These are phyloP conservation scores for Earliella scabrosa DNA, from an alignment of 1,284 basidiomycete species.

Conservation along the genomic window DNA sequence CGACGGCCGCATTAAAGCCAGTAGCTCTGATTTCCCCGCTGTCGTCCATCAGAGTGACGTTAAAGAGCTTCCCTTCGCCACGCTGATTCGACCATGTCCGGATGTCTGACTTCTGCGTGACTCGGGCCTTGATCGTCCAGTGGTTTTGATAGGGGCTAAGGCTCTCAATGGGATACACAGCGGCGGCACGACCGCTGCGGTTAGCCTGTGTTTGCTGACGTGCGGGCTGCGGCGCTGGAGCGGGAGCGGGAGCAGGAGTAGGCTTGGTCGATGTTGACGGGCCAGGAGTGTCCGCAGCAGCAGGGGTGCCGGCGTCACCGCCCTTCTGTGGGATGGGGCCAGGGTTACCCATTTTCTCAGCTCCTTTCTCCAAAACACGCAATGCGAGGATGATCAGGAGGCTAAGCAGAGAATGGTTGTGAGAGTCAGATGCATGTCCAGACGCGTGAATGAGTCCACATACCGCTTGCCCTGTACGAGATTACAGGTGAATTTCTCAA, in stretches of 20 bases:
- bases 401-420: conserved; percentile 42
- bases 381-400: conserved; percentile 87
- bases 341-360: conserved; percentile 82
- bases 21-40: conserved; percentile 93
- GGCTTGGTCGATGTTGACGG: conserved; percentile 24
- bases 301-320: conserved; percentile 30
- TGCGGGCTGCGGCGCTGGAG: conserved; percentile 22
- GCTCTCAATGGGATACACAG: conserved; percentile 89
- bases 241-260: conserved; percentile 11
- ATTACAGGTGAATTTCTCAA: conserved; percentile 86
- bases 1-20: conserved; percentile 89
- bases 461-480: conserved; percentile 85
- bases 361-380: conserved; percentile 54
- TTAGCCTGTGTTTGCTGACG: conserved; percentile 34
- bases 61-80: conserved; percentile 97
- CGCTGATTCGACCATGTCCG: conserved; percentile 88
- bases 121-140: conserved; percentile 97
- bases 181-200: conserved; percentile 35
- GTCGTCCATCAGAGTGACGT: conserved; percentile 93
- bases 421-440: not conserved
- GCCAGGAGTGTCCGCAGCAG: conserved; percentile 30
- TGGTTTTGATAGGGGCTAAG: conserved; percentile 98
- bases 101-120: conserved; percentile 90
- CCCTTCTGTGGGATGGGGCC: conserved; percentile 34
- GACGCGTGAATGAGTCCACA: conserved; percentile 35